Percentiles rank a stretch among this genome's conserved stretches.
Evolutionary conservation across 2,329 filamentous ascomycete genomes (phyloP).

Genomic region (Bretziella fagacearum): DNA sequence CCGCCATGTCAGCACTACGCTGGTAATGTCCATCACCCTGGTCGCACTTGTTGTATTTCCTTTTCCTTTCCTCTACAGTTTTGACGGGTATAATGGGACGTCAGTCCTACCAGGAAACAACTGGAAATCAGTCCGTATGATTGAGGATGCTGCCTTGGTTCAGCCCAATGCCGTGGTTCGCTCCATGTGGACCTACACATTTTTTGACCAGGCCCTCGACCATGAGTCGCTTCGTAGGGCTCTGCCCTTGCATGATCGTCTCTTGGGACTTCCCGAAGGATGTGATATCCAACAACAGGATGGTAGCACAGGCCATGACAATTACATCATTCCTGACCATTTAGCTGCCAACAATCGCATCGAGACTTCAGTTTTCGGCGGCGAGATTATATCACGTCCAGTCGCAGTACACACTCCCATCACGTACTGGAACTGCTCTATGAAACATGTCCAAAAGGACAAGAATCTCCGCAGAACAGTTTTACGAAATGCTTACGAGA

Average conservation of each 20-base stretch:
- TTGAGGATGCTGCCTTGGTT: conserved; percentile 33
- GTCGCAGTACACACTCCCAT: conserved; percentile 50
- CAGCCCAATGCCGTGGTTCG: conserved; percentile 62
- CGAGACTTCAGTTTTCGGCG: conserved; percentile 27
- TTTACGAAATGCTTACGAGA: not conserved
- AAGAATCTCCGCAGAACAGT: conserved; percentile 49
- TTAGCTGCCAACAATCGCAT: conserved; percentile 31
- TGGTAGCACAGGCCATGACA: not conserved
- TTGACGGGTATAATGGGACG: conserved; percentile 52
- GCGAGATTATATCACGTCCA: conserved; percentile 34
- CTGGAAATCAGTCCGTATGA: conserved; percentile 57
- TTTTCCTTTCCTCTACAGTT: conserved; percentile 57
- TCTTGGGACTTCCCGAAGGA: conserved; percentile 41
- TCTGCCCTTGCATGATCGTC: conserved; percentile 50
- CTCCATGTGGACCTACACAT: conserved; percentile 66
- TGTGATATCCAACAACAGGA: conserved; percentile 18
- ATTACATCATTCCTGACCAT: not conserved
- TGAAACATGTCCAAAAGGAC: conserved; percentile 40
- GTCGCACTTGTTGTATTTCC: conserved; percentile 57
- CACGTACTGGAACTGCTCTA: conserved; percentile 62
- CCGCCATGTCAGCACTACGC: conserved; percentile 55
- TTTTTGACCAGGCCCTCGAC: conserved; percentile 61
- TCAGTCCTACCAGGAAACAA: conserved; percentile 62
- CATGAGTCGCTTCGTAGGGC: conserved; percentile 47
- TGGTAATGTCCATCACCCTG: conserved; percentile 55